phyloP scores from a whole-genome alignment of 495 filamentous ascomycete species.

The Aspergillus indologenus region DNA sequence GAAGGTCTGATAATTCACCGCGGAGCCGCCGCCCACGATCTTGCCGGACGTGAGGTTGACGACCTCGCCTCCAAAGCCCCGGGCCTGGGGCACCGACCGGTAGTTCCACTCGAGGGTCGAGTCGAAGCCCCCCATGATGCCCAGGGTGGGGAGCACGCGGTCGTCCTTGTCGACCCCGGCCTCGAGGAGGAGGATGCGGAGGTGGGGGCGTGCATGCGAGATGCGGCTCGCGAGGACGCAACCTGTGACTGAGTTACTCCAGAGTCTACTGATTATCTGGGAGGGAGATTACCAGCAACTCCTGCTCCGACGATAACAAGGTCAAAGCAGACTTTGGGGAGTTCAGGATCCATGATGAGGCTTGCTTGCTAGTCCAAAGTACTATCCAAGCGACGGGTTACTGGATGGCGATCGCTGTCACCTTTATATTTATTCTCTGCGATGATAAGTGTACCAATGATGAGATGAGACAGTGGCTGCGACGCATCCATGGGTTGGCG shows the following conservation, averaged over 20 bases:
- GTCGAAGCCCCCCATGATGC: not conserved
- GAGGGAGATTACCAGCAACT: not conserved
- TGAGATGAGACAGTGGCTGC: too few relatives aligned
- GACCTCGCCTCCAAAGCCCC: not conserved
- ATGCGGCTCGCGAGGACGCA: conserved; percentile 4
- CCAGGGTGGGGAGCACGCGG: not conserved
- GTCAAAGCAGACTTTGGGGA: not conserved
- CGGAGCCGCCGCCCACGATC: not conserved
- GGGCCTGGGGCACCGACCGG: conserved; percentile 1
- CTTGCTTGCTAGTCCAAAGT: too few relatives aligned
- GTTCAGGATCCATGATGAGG: too few relatives aligned
- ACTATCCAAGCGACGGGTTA: too few relatives aligned
- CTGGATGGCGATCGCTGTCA: too few relatives aligned
- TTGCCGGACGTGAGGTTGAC: conserved; percentile 1
- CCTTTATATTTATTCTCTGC: too few relatives aligned
- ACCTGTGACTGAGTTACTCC: not conserved
- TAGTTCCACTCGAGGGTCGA: conserved; percentile 3
- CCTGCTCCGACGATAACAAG: not conserved
- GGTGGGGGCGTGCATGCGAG: not conserved
- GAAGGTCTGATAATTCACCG: not conserved
- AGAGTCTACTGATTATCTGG: not conserved
- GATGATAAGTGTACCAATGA: too few relatives aligned
- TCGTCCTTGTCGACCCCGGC: not conserved
- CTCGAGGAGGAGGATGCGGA: not conserved
- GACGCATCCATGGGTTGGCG: too few relatives aligned